Evolutionary conservation across 192 early-diverging fungal species (phyloP).

Genomic region (Diversispora epigaea): DNA sequence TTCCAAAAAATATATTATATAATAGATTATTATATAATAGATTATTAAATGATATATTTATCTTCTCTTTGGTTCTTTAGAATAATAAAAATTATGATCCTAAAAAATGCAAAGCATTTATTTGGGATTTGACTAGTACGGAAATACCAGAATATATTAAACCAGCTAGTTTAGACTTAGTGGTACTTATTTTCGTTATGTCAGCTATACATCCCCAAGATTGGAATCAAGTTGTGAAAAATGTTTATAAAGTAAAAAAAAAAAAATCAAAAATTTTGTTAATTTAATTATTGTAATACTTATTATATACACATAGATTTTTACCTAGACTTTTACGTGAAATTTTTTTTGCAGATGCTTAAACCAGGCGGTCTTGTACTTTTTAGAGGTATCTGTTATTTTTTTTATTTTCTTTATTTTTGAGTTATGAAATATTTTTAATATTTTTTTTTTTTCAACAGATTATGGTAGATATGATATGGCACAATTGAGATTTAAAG

Average conservation of each 20-base stretch:
- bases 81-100: constrained; percentile 68
- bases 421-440: neutral
- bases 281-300: neutral
- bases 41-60: neutral
- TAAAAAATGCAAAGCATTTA: constrained; percentile 79
- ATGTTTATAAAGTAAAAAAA: constrained; percentile 68
- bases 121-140: constrained; percentile 87
- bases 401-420: neutral
- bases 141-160: constrained; percentile 53
- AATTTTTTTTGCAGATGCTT: constrained; percentile 47
- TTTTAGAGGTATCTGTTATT: constrained; percentile 25
- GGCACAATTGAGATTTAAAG: constrained; percentile 95
- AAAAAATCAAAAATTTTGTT: no score
- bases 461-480: constrained; percentile 99
- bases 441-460: constrained; percentile 60
- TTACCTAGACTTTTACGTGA: neutral
- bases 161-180: constrained; percentile 70
- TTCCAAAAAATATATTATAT: neutral
- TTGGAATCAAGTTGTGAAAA: constrained; percentile 76
- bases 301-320: neutral
- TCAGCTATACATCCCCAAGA: constrained; percentile 87
- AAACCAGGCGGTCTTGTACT: constrained; percentile 86
- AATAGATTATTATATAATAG: neutral
- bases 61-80: constrained; percentile 22
- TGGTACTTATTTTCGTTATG: constrained; percentile 94